Evolutionary conservation across 2,329 filamentous ascomycete species (phyloP), one percentile per base, ranked within the genome.

Genomic region (Thyridium curvatum): DNA sequence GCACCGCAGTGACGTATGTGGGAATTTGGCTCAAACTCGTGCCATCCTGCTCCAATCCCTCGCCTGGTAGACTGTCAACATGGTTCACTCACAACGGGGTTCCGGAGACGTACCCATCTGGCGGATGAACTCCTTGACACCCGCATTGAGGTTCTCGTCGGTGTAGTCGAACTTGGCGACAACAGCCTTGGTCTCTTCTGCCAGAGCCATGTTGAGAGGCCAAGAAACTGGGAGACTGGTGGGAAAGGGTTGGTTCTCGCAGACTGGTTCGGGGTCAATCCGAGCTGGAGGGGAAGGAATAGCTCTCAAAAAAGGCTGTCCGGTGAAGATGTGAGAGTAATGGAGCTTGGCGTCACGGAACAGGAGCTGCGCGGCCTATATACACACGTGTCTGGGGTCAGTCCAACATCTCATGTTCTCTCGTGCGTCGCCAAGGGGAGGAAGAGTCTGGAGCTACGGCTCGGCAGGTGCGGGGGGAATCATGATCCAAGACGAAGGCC

Each of bases 11-110:
- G 49, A 98, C 91, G 64, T 95, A 98, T 32, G 90, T 95, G 8
- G 93, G 93, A 55, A 98, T 97, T 68, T 97, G 93, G 66, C 86
- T 91, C 69, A 98, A 66, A 51, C 84, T 89, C 26, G 86, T 83
- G 45, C 82, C 83, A 52, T 90, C 80, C 53, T 82, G 80, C 43
- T 78, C 67, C 49, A 97, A 68, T 18, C 93, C 93, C 69, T 94
- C 86, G 48, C 84, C 86, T 90, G 51, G 28, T 38, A 38, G 16
- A 39, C 41, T 41, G 41, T 52, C 39, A 51, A 43, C 28, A 26
- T 10, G 21, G 10, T 26, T 26, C 21, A 26, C 6, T 26, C 21
- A 6, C 6, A 6, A 26, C 21, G 21, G 21, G 6, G 32, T 26
- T 26, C 17, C 12, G 29, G 8, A 17, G 21, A 61, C 65, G 41